Percentiles rank a stretch among this genome's conserved stretches.
These are phyloP conservation scores for Brassica balearica DNA, from an alignment of 441 rosid genomes.

Conservation along the genomic window DNA sequence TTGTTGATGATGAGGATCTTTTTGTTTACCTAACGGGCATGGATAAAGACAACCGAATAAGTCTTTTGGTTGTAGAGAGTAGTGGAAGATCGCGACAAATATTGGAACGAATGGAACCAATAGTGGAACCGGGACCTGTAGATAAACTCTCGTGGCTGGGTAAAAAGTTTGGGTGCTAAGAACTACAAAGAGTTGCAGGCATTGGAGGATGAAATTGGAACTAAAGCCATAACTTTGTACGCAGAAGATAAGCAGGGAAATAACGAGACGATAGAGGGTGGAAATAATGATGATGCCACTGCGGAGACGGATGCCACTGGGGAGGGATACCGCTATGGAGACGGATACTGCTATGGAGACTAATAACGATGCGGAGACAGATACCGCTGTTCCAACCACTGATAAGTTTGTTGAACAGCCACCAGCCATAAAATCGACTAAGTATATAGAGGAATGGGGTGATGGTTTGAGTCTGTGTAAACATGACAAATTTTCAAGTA, in stretches of 20 bases:
- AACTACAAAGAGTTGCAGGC: background rate
- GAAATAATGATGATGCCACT: background rate
- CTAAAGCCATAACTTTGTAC: background rate
- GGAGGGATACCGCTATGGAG: background rate
- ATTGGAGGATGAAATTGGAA: background rate
- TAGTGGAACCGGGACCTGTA: background rate
- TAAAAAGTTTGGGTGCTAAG: background rate
- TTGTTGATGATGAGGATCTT: background rate
- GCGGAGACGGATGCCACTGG: background rate
- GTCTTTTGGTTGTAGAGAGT: background rate
- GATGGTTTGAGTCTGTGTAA: background rate
- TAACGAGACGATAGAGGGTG: background rate
- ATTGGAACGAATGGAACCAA: too few species aligned
- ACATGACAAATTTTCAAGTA: background rate
- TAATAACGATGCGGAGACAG: background rate
- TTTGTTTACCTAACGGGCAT: background rate
- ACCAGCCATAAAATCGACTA: background rate
- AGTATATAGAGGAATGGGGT: background rate
- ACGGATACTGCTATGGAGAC: background rate
- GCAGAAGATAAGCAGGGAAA: background rate
- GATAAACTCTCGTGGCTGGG: background rate
- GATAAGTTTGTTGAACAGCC: background rate
- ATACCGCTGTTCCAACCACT: background rate
- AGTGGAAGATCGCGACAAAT: background rate
- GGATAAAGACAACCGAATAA: background rate